Base-by-base conservation (phyloP, 148 eudicot genomes). In the Tetragonia tetragonoides region DNA sequence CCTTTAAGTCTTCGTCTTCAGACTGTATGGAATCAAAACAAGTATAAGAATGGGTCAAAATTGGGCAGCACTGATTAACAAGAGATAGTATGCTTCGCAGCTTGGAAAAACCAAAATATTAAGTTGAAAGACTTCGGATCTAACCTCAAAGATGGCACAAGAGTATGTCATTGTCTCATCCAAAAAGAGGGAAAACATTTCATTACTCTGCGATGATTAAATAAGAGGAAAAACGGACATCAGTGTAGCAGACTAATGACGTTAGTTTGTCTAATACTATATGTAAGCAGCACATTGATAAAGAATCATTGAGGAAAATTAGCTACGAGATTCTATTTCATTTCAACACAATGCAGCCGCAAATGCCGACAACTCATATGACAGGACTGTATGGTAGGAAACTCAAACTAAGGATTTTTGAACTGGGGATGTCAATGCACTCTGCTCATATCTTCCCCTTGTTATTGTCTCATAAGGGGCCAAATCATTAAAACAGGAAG, bases 91-190 rank as follows among this genome's bases (percentile, higher is more conserved):
- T 41, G 57, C 42, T 6, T 23, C 15, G 49, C 44, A 14, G 62
- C 67, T 42, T 17, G 7, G 2, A 42, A 59, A 68, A 60, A 72
- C 44, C 8, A 63, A 2, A 61, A 38, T 44, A 37, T 40, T 66
- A 14, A 68, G 56, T 24, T 23, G 70, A 57, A 38, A 66, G 46
- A 34, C 24, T 40, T 11, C 14, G 65, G 40, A 54, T 65, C 85
- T 85, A 37, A 93, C 99, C 99, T 95, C 86, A 68, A 96, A 96
- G 73, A 93, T 73, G 18, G 99, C 99, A 79, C 88, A 91, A 8
- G 99, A 96, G 77, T 96, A 96, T 67, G 93, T 91, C 98, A 96
- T 96, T 70, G 99, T 91, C 60, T 96, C 97, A 60, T 96, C 99
- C 91, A 96, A 79, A 80, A 93, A 96, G 57, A 96, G 91, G 24